phyloP scores from a whole-genome alignment of 768 basidiomycete genomes.

The Nidula microcarpa region DNA sequence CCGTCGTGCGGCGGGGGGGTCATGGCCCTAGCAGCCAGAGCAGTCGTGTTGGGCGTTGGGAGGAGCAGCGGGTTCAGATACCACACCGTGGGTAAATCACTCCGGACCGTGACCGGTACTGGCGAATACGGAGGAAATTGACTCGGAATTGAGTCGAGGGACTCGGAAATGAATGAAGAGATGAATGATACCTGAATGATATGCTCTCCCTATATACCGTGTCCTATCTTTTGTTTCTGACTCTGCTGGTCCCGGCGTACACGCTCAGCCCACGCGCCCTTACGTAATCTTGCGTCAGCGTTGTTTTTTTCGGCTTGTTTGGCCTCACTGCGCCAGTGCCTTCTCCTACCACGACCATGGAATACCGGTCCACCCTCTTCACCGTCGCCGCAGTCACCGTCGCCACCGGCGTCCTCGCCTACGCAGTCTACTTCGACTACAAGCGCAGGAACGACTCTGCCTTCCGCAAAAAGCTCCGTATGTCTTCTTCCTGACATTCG shows the following conservation, averaged over 20 bases:
- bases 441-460: conserved; percentile 81
- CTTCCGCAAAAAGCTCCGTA: conserved; percentile 88
- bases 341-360: conserved; percentile 26
- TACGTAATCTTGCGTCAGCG: too few relatives aligned
- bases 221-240: too few relatives aligned
- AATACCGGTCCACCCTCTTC: conserved; percentile 31
- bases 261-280: too few relatives aligned
- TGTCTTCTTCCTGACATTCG: conserved; percentile 27
- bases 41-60: conserved; percentile 11
- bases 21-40: conserved; percentile 36
- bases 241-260: too few relatives aligned
- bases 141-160: too few relatives aligned
- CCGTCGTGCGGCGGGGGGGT: neutral
- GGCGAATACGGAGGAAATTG: too few relatives aligned
- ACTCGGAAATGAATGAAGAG: too few relatives aligned
- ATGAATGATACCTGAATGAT: too few relatives aligned
- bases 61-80: too few relatives aligned
- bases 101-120: too few relatives aligned
- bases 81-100: too few relatives aligned
- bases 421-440: conserved; percentile 94
- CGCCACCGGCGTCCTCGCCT: conserved; percentile 65
- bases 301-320: neutral
- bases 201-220: too few relatives aligned
- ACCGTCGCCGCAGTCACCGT: conserved; percentile 46
- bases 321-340: neutral